phyloP scores from a whole-genome alignment of 257 asterid species.

The Ilex asprella region DNA sequence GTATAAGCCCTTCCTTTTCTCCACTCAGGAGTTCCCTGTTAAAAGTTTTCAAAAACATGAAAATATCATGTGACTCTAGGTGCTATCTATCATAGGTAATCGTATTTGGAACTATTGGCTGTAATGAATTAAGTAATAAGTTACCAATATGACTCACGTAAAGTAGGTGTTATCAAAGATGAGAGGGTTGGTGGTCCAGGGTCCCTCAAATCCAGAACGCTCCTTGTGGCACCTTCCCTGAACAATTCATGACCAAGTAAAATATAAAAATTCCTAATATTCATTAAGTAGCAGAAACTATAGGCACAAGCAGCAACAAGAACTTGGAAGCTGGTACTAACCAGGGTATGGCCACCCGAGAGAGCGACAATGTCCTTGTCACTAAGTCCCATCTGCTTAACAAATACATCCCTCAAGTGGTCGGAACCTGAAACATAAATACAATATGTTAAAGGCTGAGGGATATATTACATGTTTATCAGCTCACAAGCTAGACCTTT shows the following conservation, averaged over 20 bases:
- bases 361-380: slow-evolving; percentile 80
- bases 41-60: not conserved
- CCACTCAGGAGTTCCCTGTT: slow-evolving; percentile 72
- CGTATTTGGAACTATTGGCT: too few species aligned
- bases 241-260: not conserved
- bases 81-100: too few species aligned
- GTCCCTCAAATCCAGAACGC: slow-evolving; percentile 85
- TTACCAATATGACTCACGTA: slow-evolving; percentile 27
- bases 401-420: slow-evolving; percentile 88
- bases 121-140: too few species aligned
- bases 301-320: not conserved
- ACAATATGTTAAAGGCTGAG: not conserved
- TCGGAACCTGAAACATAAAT: slow-evolving; percentile 44
- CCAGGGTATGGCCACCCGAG: slow-evolving; percentile 93
- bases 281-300: not conserved
- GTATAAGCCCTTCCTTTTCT: slow-evolving; percentile 67
- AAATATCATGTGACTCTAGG: not conserved
- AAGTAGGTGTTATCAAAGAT: slow-evolving; percentile 75
- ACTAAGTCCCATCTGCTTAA: slow-evolving; percentile 75
- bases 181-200: slow-evolving; percentile 83
- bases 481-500: not conserved
- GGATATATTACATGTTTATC: not conserved
- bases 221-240: slow-evolving; percentile 93
- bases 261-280: not conserved
- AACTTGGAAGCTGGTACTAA: slow-evolving; percentile 16